Evolutionary conservation across 371 early-diverging fungal species (phyloP).

Genomic region (Mortierella sp.): DNA sequence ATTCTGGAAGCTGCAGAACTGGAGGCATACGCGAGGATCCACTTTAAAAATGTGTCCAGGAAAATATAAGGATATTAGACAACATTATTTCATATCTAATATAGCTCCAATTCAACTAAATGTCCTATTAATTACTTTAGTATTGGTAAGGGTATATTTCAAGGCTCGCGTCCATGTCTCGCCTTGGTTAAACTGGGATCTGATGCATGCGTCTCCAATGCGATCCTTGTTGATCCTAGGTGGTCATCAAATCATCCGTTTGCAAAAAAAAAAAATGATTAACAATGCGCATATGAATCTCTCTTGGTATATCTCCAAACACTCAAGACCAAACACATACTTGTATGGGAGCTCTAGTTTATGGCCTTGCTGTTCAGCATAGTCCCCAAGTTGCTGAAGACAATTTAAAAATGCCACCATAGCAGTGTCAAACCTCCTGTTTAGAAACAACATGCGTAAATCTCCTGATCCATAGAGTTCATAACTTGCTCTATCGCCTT

Average conservation of each 20-base stretch:
- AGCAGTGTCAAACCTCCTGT: conserved; percentile 89
- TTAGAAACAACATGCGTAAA: conserved; percentile 86
- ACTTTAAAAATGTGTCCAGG: conserved; percentile 25
- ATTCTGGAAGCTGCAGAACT: conserved; percentile 46
- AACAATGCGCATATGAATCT: neutral
- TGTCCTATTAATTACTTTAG: conserved; percentile 63
- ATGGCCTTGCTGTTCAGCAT: conserved; percentile 79
- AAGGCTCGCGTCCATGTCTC: conserved; percentile 94
- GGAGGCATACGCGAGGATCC: conserved; percentile 55
- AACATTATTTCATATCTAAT: no score
- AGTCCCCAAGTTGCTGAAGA: conserved; percentile 88
- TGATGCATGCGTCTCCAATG: conserved; percentile 88
- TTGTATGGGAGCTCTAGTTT: conserved; percentile 85
- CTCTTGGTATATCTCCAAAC: neutral
- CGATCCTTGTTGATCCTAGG: conserved; percentile 87
- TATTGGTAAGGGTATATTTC: conserved; percentile 88
- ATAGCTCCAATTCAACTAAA: neutral
- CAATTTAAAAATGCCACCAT: conserved; percentile 93
- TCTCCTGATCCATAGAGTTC: conserved; percentile 94
- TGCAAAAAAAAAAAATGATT: neutral
- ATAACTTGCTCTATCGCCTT: conserved; percentile 80
- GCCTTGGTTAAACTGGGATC: conserved; percentile 89
- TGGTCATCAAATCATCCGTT: neutral
- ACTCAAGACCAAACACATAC: conserved; percentile 45
- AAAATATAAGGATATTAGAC: no score